These are phyloP conservation scores for Podospora appendiculata DNA, from an alignment of 495 filamentous ascomycete genomes.

Conservation along the genomic window DNA sequence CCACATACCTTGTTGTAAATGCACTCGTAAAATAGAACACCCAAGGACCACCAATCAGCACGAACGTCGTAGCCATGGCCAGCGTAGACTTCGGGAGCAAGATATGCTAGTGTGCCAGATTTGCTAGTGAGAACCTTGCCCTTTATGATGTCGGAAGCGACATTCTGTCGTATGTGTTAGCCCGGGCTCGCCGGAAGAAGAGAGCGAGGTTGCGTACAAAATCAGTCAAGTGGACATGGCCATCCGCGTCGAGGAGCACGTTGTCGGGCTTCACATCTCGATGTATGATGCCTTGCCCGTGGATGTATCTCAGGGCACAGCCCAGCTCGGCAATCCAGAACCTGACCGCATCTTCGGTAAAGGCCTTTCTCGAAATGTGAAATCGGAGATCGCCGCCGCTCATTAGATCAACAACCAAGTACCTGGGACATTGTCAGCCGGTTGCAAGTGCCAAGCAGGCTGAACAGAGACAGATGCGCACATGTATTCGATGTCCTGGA, in stretches of 20 bases:
- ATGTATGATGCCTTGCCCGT: slow-evolving; percentile 88
- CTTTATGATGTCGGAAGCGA: slow-evolving; percentile 83
- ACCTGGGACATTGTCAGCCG: slow-evolving; percentile 46
- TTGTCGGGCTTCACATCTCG: slow-evolving; percentile 97
- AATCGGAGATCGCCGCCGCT: slow-evolving; percentile 95
- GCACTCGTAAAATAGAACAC: slow-evolving; percentile 96
- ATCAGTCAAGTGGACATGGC: slow-evolving; percentile 95
- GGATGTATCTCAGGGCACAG: slow-evolving; percentile 87
- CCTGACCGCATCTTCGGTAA: slow-evolving; percentile 91
- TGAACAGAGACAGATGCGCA: slow-evolving; percentile 34
- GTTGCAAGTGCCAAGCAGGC: too few species aligned
- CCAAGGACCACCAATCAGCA: slow-evolving; percentile 97
- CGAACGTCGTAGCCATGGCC: slow-evolving; percentile 78
- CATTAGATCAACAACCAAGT: slow-evolving; percentile 97
- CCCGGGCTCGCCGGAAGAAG: slow-evolving; percentile 1
- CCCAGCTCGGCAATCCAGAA: slow-evolving; percentile 96
- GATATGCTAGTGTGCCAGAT: slow-evolving; percentile 91
- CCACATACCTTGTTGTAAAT: slow-evolving; percentile 89
- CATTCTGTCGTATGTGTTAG: slow-evolving; percentile 58
- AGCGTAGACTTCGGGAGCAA: slow-evolving; percentile 91
- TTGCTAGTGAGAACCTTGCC: slow-evolving; percentile 87
- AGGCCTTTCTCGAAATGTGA: slow-evolving; percentile 95
- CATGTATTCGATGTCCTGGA: slow-evolving; percentile 99
- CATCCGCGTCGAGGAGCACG: slow-evolving; percentile 85
- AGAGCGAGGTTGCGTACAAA: slow-evolving; percentile 57